Conservation (phyloP, 495 filamentous ascomycete genomes). For the Penicillium simplicissimum region DNA sequence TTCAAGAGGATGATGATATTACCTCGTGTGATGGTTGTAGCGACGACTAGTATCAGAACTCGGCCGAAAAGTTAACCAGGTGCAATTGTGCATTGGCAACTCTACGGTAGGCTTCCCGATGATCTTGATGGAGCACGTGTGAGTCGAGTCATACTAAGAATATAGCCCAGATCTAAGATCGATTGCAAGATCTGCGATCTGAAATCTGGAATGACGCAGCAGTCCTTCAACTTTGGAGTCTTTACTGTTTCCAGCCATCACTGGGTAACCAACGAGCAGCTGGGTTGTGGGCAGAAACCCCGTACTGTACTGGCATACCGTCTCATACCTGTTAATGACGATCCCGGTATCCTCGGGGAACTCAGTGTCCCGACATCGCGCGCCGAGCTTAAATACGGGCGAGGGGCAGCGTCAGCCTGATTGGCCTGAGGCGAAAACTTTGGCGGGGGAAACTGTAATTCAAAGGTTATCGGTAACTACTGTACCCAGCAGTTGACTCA, state of each 20-base stretch:
- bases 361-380: constrained; percentile 4
- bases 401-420: constrained; percentile 16
- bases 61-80: no score
- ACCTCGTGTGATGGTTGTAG: no score
- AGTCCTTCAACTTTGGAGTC: not conserved
- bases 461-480: not conserved
- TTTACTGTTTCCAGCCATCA: not conserved
- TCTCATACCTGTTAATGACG: not conserved
- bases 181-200: not conserved
- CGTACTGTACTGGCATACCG: constrained; percentile 6
- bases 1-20: not conserved
- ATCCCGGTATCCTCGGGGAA: constrained; percentile 19
- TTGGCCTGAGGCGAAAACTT: constrained; percentile 19
- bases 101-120: not conserved
- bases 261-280: not conserved
- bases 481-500: not conserved
- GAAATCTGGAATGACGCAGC: not conserved
- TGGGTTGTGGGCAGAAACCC: not conserved
- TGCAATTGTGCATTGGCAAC: not conserved
- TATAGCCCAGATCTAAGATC: not conserved
- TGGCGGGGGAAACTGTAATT: constrained; percentile 19
- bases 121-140: not conserved
- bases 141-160: not conserved
- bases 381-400: constrained; percentile 17
- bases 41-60: no score